Evolutionary conservation across 2,329 filamentous ascomycete genomes (phyloP).

Genomic region (Nemania sp.): DNA sequence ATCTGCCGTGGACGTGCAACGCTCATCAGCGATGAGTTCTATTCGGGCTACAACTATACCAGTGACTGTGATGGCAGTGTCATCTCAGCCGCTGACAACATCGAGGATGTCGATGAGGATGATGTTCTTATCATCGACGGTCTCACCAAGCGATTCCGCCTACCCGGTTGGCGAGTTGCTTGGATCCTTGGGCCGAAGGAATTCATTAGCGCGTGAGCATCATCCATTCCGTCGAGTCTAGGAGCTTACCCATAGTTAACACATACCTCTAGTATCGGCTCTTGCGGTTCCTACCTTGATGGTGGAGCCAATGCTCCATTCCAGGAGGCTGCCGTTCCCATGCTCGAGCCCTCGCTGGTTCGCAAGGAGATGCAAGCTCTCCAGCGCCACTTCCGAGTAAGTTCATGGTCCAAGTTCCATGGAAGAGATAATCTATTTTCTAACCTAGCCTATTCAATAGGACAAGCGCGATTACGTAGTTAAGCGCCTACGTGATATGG

Average conservation of each 20-base stretch:
- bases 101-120: slow-evolving; percentile 88
- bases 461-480: slow-evolving; percentile 95
- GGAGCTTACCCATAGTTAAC: not conserved
- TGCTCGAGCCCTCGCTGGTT: slow-evolving; percentile 90
- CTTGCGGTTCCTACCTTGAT: slow-evolving; percentile 93
- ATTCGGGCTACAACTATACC: slow-evolving; percentile 96
- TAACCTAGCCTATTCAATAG: slow-evolving; percentile 48
- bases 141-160: slow-evolving; percentile 94
- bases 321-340: slow-evolving; percentile 90
- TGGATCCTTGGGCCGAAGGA: slow-evolving; percentile 98
- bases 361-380: slow-evolving; percentile 88
- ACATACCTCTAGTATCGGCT: slow-evolving; percentile 71
- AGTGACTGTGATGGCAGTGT: slow-evolving; percentile 90
- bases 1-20: slow-evolving; percentile 92
- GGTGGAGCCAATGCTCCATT: slow-evolving; percentile 95
- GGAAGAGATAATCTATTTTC: not conserved
- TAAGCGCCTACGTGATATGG: slow-evolving; percentile 81
- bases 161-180: slow-evolving; percentile 95
- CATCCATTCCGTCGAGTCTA: not conserved
- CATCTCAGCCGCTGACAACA: slow-evolving; percentile 88
- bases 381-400: slow-evolving; percentile 83
- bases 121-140: slow-evolving; percentile 96
- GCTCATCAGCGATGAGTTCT: slow-evolving; percentile 96
- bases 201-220: slow-evolving; percentile 82
- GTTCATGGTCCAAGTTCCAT: slow-evolving; percentile 35